Base-by-base conservation (phyloP, 2,329 filamentous ascomycete species). In the Davidsoniella neocaledoniae region DNA sequence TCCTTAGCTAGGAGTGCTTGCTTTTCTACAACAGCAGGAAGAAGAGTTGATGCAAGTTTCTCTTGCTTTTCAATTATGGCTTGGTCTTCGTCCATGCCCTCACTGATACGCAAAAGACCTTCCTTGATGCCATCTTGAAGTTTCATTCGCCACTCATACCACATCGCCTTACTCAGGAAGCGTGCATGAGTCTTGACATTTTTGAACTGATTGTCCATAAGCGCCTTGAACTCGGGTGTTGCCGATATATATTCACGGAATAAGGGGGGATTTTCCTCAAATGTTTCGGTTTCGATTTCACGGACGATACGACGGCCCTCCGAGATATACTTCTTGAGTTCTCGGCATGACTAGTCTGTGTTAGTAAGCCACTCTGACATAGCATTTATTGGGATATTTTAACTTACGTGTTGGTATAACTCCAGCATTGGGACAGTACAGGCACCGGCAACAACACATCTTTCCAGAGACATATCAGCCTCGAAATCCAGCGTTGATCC, bases 61-160 rank as follows among this genome's bases (percentile, higher is more conserved):
- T 88, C 78, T 58, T 87, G 81, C 59, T 79, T 71, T 10, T 71
- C 64, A 6, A 98, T 63, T 2, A 77, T 59, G 49, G 74, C 68
- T 48, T 84, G 77, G 57, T 98, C 91, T 1, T 68, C 67, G 43
- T 77, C 74, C 77, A 98, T 86, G 17, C 81, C 86, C 51, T 83
- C 76, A 1, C 77, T 71, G 51, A 88, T 91, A 54, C 76, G 79
- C 49, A 83, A 64, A 2, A 96, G 74, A 3, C 85, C 88, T 57
- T 86, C 80, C 60, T 83, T 87, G 37, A 98, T 72, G 16, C 86
- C 83, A 55, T 81, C 66, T 50, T 87, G 79, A 21, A 96, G 73
- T 58, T 91, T 90, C 72, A 85, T 90, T 39, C 91, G 81, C 91
- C 91, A 98, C 59, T 90, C 83, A 62, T 98, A 98, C 91, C 91